Evolutionary conservation across 805 yeast species (phyloP).

Genomic region (Metschnikowia drakensbergensis): DNA sequence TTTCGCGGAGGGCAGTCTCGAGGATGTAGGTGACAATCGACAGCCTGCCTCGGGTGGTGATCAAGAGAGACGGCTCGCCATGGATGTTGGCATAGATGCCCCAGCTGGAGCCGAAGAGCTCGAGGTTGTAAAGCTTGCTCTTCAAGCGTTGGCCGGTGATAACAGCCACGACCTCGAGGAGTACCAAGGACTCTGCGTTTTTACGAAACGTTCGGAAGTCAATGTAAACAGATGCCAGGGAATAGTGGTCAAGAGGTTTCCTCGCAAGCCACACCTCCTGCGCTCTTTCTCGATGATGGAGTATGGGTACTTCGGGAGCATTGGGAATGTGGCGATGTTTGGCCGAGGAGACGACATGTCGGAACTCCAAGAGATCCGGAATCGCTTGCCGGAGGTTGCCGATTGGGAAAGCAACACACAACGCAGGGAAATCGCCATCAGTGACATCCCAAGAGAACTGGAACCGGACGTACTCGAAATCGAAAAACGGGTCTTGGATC

Average conservation of each 20-base stretch:
- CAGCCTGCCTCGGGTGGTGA: slow-evolving; percentile 54
- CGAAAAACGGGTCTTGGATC: slow-evolving; percentile 7
- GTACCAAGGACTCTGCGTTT: slow-evolving; percentile 39
- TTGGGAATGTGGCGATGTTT: background rate
- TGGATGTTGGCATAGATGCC: slow-evolving; percentile 51
- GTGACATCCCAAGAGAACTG: background rate
- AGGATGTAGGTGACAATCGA: slow-evolving; percentile 37
- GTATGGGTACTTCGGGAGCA: background rate
- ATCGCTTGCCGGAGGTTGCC: background rate
- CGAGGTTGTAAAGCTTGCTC: slow-evolving; percentile 47
- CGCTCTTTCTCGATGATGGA: background rate
- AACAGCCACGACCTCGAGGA: slow-evolving; percentile 53
- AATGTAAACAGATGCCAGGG: slow-evolving; percentile 34
- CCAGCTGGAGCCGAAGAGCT: slow-evolving; percentile 55
- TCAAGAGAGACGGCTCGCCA: slow-evolving; percentile 50
- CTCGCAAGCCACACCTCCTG: background rate
- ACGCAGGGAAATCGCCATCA: background rate
- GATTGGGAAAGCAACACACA: background rate
- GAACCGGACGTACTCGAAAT: slow-evolving; percentile 10
- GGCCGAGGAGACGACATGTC: background rate
- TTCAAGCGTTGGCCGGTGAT: slow-evolving; percentile 41
- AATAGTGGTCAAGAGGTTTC: background rate
- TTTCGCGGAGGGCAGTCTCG: slow-evolving; percentile 26
- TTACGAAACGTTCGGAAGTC: slow-evolving; percentile 37
- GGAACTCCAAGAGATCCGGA: slow-evolving; percentile 1